phyloP scores from a whole-genome alignment of 345 rosid genomes.

The Arabidopsis thaliana region DNA sequence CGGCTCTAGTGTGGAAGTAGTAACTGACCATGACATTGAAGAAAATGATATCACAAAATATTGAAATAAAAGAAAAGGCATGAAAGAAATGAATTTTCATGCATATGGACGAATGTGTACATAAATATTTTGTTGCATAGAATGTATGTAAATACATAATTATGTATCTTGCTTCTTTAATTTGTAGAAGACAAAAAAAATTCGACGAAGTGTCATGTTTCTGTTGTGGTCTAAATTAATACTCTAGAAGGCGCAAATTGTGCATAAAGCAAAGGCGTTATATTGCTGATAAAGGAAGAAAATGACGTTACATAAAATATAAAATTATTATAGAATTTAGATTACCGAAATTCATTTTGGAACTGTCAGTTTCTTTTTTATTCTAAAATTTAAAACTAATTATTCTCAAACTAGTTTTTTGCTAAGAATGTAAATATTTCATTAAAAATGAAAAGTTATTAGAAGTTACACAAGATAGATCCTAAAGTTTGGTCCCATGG shows the following conservation, averaged over 20 bases:
- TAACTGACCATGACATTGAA: no score
- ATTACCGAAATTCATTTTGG: constrained; percentile 10
- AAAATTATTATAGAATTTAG: neutral
- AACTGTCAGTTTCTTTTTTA: constrained; percentile 3
- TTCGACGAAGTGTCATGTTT: constrained; percentile 28
- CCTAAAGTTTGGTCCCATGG: no score
- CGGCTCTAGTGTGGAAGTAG: no score
- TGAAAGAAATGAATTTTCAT: no score
- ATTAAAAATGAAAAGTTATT: no score
- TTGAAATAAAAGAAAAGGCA: no score
- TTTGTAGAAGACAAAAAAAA: constrained; percentile 16
- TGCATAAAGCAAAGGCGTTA: constrained; percentile 31
- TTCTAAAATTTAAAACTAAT: neutral
- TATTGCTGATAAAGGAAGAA: neutral
- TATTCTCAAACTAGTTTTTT: no score
- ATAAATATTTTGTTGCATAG: constrained; percentile 15
- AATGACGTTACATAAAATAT: neutral
- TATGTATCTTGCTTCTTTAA: constrained; percentile 2
- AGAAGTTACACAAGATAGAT: no score
- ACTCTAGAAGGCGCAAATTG: constrained; percentile 3
- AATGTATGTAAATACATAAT: neutral
- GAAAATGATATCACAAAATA: no score
- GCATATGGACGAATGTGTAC: constrained; percentile 2
- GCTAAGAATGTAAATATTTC: no score
- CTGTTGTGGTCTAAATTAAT: constrained; percentile 17